Percentiles rank a stretch among this genome's conserved stretches.
Evolutionary conservation across 2,329 filamentous ascomycete species (phyloP).

Genomic region (Pseudocercospora ulei): DNA sequence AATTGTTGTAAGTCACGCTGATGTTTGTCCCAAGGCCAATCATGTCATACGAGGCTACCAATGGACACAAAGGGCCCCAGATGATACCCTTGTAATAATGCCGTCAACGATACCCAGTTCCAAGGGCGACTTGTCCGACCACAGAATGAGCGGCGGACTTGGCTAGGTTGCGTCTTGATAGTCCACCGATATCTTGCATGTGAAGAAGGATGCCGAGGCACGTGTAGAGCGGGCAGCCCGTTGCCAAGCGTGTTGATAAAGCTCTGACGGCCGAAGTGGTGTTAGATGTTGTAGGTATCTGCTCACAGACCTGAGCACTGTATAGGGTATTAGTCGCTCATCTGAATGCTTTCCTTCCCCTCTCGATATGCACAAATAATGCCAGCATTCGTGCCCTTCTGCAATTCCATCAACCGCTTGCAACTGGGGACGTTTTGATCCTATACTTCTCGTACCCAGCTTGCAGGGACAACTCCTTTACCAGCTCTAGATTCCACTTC

Average conservation of each 20-base stretch:
- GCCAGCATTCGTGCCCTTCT: too few relatives aligned
- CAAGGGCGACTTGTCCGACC: slow-evolving; percentile 1
- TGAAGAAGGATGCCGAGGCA: slow-evolving; percentile 11
- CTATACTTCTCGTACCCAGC: slow-evolving; percentile 69
- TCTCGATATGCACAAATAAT: too few relatives aligned
- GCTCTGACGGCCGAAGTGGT: too few relatives aligned
- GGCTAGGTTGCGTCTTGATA: slow-evolving; percentile 13
- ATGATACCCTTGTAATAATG: slow-evolving; percentile 15
- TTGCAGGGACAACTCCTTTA: slow-evolving; percentile 83
- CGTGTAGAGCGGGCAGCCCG: background rate
- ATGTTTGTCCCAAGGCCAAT: background rate
- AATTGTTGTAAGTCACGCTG: too few relatives aligned
- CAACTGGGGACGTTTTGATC: too few relatives aligned
- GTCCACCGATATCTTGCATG: slow-evolving; percentile 4
- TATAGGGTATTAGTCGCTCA: too few relatives aligned
- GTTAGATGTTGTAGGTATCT: too few relatives aligned
- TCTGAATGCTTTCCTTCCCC: background rate
- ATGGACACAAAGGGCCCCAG: slow-evolving; percentile 9
- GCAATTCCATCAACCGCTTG: too few relatives aligned
- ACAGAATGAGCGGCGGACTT: slow-evolving; percentile 10
- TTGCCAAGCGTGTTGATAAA: background rate
- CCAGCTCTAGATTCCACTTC: slow-evolving; percentile 78
- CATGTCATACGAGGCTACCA: too few relatives aligned
- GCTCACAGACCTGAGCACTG: too few relatives aligned
- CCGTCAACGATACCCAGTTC: slow-evolving; percentile 22